These are phyloP conservation scores for Streptanthus diversifolius DNA, from an alignment of 345 rosid genomes.

Conservation along the genomic window DNA sequence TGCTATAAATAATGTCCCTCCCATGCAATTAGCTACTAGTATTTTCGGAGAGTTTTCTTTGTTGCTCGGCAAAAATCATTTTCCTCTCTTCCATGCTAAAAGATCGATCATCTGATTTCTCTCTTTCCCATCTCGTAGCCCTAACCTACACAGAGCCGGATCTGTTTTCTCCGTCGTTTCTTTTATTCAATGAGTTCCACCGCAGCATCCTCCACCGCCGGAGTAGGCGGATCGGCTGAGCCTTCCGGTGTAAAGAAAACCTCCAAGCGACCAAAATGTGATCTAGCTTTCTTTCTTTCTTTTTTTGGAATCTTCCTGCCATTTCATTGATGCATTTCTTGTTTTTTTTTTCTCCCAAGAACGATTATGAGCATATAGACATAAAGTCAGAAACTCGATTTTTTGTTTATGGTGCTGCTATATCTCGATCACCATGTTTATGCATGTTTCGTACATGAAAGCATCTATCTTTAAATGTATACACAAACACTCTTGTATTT, in stretches of 20 bases:
- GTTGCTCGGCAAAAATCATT: neutral
- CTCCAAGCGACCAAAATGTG: conserved; percentile 92
- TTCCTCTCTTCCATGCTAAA: neutral
- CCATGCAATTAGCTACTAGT: neutral
- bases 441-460: neutral
- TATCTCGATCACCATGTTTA: neutral
- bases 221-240: conserved; percentile 64
- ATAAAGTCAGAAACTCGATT: neutral
- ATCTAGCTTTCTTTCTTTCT: neutral
- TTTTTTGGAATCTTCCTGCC: neutral
- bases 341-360: neutral
- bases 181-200: conserved; percentile 41
- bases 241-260: conserved; percentile 54
- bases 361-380: neutral
- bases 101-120: neutral
- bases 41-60: neutral
- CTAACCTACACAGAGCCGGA: conserved; percentile 8
- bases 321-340: neutral
- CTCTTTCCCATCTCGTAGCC: neutral
- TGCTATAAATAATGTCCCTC: neutral
- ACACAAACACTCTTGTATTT: neutral
- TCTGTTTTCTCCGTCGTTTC: neutral
- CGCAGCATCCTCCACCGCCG: conserved; percentile 54
- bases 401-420: neutral
- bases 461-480: neutral